Percentiles rank a stretch among this genome's conserved stretches.
phyloP scores from a whole-genome alignment of 306 rosid genomes.

The Spatholobus suberectus region DNA sequence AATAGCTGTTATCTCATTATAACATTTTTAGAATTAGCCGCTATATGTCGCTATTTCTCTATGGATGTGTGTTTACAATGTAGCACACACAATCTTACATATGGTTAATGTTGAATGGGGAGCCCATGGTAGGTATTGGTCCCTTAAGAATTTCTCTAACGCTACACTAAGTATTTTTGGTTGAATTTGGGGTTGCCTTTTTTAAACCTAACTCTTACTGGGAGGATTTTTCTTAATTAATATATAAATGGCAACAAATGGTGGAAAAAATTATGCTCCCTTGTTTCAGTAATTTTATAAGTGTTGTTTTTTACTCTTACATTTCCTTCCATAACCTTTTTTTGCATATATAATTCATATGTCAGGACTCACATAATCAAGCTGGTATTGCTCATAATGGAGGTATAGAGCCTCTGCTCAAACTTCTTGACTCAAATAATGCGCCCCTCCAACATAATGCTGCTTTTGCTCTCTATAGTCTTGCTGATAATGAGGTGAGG shows the following conservation, averaged over 20 bases:
- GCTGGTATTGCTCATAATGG: slow-evolving; percentile 91
- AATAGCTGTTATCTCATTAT: background rate
- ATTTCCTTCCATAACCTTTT: background rate
- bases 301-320: background rate
- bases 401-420: slow-evolving; percentile 73
- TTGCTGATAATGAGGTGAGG: slow-evolving; percentile 90
- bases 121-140: background rate
- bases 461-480: slow-evolving; percentile 71
- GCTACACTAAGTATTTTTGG: background rate
- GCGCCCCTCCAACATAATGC: slow-evolving; percentile 66
- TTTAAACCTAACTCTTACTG: background rate
- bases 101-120: background rate
- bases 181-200: background rate
- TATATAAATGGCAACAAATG: background rate
- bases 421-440: slow-evolving; percentile 60
- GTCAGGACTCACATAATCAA: slow-evolving; percentile 89
- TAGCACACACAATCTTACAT: background rate
- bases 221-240: background rate
- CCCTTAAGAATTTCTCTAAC: background rate
- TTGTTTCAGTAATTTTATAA: background rate
- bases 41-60: background rate
- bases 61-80: background rate
- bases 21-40: background rate
- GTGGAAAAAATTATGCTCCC: background rate
- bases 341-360: slow-evolving; percentile 11